These are phyloP conservation scores for Penicillium sp. DNA, from an alignment of 2,329 filamentous ascomycete genomes.

Conservation along the genomic window DNA sequence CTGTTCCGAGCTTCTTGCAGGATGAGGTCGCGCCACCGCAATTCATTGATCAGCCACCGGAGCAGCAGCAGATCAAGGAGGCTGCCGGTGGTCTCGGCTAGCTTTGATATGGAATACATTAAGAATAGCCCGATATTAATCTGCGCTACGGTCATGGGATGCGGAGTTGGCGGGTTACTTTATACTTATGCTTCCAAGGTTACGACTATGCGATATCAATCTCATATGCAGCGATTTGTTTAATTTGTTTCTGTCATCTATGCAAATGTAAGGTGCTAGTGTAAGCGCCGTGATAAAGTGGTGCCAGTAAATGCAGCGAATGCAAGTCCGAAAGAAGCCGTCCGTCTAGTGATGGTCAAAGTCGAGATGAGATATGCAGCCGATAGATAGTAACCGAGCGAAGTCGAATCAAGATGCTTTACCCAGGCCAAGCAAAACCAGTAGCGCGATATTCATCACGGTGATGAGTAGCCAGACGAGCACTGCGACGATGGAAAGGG, in stretches of 20 bases:
- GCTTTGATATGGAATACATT: slow-evolving; percentile 1
- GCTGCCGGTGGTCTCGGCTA: slow-evolving; percentile 51
- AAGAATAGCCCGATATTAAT: neutral
- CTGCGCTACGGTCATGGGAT: neutral
- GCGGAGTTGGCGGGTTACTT: neutral
- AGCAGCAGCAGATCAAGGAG: slow-evolving; percentile 74
- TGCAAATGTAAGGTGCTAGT: neutral
- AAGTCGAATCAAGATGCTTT: slow-evolving; percentile 27
- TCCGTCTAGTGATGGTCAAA: neutral
- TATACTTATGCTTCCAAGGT: neutral
- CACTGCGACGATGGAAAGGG: slow-evolving; percentile 55
- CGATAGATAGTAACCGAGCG: neutral
- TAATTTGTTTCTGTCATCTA: neutral
- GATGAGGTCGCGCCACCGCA: slow-evolving; percentile 77
- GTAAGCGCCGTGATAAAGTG: neutral
- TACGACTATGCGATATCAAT: neutral
- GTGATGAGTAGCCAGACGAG: slow-evolving; percentile 70
- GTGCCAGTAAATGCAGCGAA: neutral
- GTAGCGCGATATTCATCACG: slow-evolving; percentile 71
- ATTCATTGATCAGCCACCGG: slow-evolving; percentile 88
- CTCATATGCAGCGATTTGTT: slow-evolving; percentile 7
- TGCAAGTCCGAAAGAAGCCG: neutral
- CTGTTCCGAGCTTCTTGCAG: slow-evolving; percentile 77
- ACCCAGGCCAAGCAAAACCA: slow-evolving; percentile 62
- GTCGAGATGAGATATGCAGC: neutral